Evolutionary conservation across 2,329 filamentous ascomycete species (phyloP).

Genomic region (Fusarium clavum): DNA sequence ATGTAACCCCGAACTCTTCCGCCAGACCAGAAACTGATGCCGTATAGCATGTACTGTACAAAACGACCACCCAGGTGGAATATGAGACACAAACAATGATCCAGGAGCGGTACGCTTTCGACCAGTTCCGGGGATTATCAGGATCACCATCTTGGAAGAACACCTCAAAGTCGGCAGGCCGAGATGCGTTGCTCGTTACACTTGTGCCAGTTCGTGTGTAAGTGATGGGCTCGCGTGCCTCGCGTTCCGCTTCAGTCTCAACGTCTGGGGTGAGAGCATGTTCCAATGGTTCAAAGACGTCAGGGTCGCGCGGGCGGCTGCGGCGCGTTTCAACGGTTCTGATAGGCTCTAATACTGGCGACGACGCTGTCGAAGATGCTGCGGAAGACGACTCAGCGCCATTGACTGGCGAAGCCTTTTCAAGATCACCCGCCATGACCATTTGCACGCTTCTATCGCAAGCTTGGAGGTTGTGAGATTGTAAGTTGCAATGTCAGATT

Average conservation of each 20-base stretch:
- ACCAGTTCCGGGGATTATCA: conserved; percentile 77
- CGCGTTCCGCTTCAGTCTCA: conserved; percentile 55
- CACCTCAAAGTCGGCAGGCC: conserved; percentile 74
- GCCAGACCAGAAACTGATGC: conserved; percentile 76
- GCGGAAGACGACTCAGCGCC: conserved; percentile 27
- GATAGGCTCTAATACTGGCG: conserved; percentile 45
- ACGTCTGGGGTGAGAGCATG: conserved; percentile 53
- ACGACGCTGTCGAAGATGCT: conserved; percentile 29
- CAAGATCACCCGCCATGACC: conserved; percentile 39
- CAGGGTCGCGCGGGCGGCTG: conserved; percentile 40
- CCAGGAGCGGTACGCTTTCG: conserved; percentile 60
- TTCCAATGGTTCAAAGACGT: conserved; percentile 53
- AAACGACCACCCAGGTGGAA: conserved; percentile 65
- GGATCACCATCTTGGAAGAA: conserved; percentile 74
- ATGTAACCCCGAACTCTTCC: conserved; percentile 69
- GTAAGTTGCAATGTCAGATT: conserved; percentile 14
- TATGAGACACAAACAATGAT: conserved; percentile 59
- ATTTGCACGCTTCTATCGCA: neutral
- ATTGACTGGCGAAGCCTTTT: conserved; percentile 33
- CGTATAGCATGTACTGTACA: conserved; percentile 85
- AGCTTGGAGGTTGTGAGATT: neutral
- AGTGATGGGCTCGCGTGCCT: conserved; percentile 59
- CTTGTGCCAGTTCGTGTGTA: conserved; percentile 58
- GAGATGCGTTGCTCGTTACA: conserved; percentile 56
- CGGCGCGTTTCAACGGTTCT: conserved; percentile 41